These are phyloP conservation scores for Phlyctochytrium planicorne DNA, from an alignment of 192 early-diverging fungal species.

Conservation along the genomic window DNA sequence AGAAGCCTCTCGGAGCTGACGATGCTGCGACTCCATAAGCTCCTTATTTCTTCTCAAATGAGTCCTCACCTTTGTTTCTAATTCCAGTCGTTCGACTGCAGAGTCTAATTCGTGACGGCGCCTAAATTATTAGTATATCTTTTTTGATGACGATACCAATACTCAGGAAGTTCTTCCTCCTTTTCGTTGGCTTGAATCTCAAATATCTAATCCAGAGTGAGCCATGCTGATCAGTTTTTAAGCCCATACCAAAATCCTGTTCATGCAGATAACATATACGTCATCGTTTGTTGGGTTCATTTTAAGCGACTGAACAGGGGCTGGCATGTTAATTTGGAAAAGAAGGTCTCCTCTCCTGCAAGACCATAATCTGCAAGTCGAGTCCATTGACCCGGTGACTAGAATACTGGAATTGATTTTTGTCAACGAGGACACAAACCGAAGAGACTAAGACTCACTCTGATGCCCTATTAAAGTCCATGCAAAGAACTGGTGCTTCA, in stretches of 20 bases:
- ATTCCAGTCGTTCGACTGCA: constrained; percentile 1
- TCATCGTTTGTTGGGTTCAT: constrained; percentile 30
- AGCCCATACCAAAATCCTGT: constrained; percentile 45
- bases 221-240: neutral
- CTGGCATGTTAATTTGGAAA: constrained; percentile 62
- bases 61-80: neutral
- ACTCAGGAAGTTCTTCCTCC: constrained; percentile 50
- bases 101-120: neutral
- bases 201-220: constrained; percentile 33
- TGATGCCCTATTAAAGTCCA: constrained; percentile 44
- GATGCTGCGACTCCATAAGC: no score
- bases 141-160: constrained; percentile 34
- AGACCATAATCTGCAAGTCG: constrained; percentile 58
- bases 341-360: constrained; percentile 53
- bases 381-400: constrained; percentile 57
- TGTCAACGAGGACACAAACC: neutral
- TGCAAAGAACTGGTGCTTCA: constrained; percentile 50
- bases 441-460: constrained; percentile 28
- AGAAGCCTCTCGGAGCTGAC: no score
- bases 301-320: constrained; percentile 33
- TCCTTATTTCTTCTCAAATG: no score
- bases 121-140: neutral
- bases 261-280: constrained; percentile 43
- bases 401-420: constrained; percentile 32
- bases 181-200: constrained; percentile 40